phyloP scores from a whole-genome alignment of 2,329 filamentous ascomycete genomes.

The Curvularia sp. region DNA sequence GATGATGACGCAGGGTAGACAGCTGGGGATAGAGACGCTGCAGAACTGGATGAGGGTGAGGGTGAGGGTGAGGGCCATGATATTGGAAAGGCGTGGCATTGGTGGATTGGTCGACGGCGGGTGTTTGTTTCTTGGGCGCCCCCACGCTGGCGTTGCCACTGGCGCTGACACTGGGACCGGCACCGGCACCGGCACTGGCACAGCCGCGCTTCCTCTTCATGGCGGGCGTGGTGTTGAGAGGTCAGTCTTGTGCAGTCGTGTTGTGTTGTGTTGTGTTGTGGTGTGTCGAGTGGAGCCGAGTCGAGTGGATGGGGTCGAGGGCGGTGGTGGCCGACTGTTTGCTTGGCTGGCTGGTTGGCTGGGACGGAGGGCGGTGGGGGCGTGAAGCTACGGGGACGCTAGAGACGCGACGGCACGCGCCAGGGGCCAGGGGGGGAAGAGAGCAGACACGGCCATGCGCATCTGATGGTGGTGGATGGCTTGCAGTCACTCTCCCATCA shows the following conservation, averaged over 20 bases:
- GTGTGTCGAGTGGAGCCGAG: too few relatives aligned
- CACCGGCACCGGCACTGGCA: background rate
- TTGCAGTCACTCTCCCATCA: background rate
- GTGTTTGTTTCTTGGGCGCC: slow-evolving; percentile 36
- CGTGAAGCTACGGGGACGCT: slow-evolving; percentile 3
- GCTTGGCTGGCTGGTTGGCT: slow-evolving; percentile 5
- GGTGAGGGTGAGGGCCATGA: slow-evolving; percentile 1
- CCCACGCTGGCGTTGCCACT: slow-evolving; percentile 4
- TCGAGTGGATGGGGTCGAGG: background rate
- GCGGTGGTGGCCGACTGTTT: background rate
- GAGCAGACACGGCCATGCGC: background rate
- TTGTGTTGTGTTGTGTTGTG: too few relatives aligned
- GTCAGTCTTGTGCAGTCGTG: background rate
- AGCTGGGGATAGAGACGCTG: slow-evolving; percentile 71
- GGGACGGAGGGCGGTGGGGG: background rate
- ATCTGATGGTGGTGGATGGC: background rate
- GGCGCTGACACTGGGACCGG: background rate
- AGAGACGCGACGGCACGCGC: slow-evolving; percentile 9
- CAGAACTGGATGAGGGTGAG: slow-evolving; percentile 68
- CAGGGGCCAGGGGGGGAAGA: slow-evolving; percentile 1
- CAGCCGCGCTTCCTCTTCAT: background rate
- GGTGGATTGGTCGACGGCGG: slow-evolving; percentile 41
- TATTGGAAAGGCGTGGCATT: slow-evolving; percentile 34
- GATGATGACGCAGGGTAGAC: slow-evolving; percentile 72
- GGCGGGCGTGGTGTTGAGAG: slow-evolving; percentile 1